Conservation (phyloP, 768 basidiomycete genomes). For the Pleurotus platypus region DNA sequence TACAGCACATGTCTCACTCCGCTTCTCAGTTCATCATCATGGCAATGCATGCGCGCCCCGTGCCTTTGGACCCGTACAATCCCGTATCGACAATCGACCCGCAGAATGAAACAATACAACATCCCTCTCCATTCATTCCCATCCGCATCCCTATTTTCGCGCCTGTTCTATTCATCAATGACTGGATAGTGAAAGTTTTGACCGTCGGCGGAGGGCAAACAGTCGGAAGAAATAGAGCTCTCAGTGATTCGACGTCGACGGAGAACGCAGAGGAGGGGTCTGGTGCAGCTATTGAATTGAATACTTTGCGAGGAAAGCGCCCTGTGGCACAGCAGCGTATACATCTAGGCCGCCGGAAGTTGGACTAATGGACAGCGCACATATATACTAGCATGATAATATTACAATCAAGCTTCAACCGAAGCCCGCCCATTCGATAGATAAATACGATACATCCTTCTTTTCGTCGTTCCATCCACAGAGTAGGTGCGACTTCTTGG, state of each 20-base stretch:
- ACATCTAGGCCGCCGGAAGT: constrained; percentile 42
- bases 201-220: constrained; percentile 44
- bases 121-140: constrained; percentile 77
- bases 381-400: neutral
- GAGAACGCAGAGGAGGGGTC: constrained; percentile 63
- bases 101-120: constrained; percentile 42
- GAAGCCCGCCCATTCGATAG: constrained; percentile 90
- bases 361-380: constrained; percentile 31
- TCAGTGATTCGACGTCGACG: constrained; percentile 38
- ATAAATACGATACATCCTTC: constrained; percentile 66
- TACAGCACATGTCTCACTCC: neutral
- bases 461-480: constrained; percentile 83
- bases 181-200: constrained; percentile 59
- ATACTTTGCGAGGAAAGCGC: constrained; percentile 15
- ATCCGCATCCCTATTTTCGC: constrained; percentile 78
- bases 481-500: constrained; percentile 92
- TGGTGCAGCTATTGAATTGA: constrained; percentile 23
- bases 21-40: constrained; percentile 73
- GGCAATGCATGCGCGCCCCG: constrained; percentile 73
- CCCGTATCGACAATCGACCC: constrained; percentile 31
- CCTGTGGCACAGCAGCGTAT: constrained; percentile 24
- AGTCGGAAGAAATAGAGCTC: constrained; percentile 14
- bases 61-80: constrained; percentile 74
- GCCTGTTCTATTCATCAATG: constrained; percentile 71
- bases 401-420: constrained; percentile 40